Evolutionary conservation across 352 stramenopile species (phyloP).

Genomic region (Phytophthora melonis): DNA sequence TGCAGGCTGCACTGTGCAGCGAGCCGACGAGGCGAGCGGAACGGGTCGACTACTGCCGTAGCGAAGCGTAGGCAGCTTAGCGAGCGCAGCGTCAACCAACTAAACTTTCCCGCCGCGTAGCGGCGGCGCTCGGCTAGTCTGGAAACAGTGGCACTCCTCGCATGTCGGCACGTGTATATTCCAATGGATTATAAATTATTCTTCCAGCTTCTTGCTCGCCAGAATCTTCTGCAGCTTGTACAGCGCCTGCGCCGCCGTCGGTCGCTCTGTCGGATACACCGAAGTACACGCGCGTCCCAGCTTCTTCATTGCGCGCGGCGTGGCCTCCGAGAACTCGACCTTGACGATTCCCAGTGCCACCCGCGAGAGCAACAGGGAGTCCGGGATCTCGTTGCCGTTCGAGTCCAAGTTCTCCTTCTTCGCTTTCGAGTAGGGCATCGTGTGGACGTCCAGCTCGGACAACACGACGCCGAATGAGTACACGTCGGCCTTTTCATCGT

Average conservation of each 20-base stretch:
- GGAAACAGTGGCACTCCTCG: neutral
- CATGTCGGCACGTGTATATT: neutral
- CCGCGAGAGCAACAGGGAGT: constrained; percentile 28
- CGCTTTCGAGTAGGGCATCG: constrained; percentile 22
- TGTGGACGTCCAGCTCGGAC: constrained; percentile 60
- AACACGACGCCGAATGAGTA: constrained; percentile 72
- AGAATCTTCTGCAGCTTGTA: constrained; percentile 37
- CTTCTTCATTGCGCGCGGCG: constrained; percentile 20
- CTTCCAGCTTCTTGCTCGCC: constrained; percentile 1
- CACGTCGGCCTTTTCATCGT: constrained; percentile 61
- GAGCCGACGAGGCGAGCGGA: no score
- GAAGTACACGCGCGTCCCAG: constrained; percentile 34
- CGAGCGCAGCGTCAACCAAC: no score
- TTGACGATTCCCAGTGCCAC: constrained; percentile 33
- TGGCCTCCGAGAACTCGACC: constrained; percentile 34
- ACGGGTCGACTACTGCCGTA: no score
- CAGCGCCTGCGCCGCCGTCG: constrained; percentile 37
- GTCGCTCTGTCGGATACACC: constrained; percentile 26
- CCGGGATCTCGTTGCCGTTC: constrained; percentile 18
- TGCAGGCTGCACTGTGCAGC: no score
- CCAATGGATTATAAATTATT: constrained; percentile 6
- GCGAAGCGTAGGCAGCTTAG: no score
- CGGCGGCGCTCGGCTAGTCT: no score
- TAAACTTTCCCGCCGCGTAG: no score
- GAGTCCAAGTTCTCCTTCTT: constrained; percentile 32